Conservation (phyloP, 345 rosid species). For the Rhodomyrtus tomentosa region DNA sequence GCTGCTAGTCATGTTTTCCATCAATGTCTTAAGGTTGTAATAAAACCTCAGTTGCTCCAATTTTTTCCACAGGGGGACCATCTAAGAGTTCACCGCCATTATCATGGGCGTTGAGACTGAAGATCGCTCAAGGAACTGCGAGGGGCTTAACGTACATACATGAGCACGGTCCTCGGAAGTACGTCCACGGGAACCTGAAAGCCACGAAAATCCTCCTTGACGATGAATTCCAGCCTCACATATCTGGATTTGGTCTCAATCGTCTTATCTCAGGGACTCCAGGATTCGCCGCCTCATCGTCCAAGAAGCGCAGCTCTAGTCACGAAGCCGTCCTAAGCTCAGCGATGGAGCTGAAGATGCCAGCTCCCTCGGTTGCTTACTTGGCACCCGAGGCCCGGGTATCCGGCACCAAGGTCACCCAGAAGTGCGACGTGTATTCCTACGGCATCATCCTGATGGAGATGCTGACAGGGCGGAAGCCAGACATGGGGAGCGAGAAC, state of each 20-base stretch:
- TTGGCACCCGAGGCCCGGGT: conserved; percentile 80
- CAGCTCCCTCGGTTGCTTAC: conserved; percentile 38
- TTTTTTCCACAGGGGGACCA: conserved; percentile 35
- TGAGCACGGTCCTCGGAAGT: conserved; percentile 61
- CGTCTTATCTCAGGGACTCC: conserved; percentile 42
- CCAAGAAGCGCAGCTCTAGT: conserved; percentile 28
- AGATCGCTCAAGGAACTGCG: conserved; percentile 82
- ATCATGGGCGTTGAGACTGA: conserved; percentile 70
- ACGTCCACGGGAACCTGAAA: conserved; percentile 72
- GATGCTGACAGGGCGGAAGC: conserved; percentile 58
- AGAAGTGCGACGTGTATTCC: conserved; percentile 81
- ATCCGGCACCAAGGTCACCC: conserved; percentile 53
- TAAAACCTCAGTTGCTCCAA: background rate
- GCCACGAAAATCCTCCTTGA: conserved; percentile 81
- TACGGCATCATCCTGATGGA: conserved; percentile 83
- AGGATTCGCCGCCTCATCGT: conserved; percentile 21
- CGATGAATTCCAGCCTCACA: conserved; percentile 65
- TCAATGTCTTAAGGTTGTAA: background rate
- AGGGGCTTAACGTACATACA: conserved; percentile 79
- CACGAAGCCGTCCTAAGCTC: conserved; percentile 30
- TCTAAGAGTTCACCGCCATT: conserved; percentile 34
- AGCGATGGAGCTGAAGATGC: conserved; percentile 27
- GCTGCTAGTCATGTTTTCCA: background rate
- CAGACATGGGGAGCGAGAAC: conserved; percentile 46
- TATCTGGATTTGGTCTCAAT: conserved; percentile 67